Percentiles rank a stretch among this genome's conserved stretches.
Conservation (phyloP, 805 yeast species). For the Cyberlindnera amylophila region DNA sequence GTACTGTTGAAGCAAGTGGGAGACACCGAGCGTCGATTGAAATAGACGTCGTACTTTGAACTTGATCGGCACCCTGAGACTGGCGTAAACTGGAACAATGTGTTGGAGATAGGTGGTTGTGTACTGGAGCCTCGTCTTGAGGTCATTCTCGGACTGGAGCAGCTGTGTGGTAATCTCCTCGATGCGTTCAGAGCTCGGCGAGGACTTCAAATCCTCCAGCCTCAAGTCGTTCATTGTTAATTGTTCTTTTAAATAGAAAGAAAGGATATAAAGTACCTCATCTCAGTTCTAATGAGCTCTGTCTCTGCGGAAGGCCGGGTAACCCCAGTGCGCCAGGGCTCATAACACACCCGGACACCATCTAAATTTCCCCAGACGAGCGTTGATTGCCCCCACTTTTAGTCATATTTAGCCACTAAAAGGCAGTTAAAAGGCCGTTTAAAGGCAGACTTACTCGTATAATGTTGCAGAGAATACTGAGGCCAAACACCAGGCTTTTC, state of each 20-base stretch:
- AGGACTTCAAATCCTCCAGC: constrained; percentile 8
- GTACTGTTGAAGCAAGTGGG: constrained; percentile 20
- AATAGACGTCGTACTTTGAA: constrained; percentile 19
- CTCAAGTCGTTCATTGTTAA: too few species aligned
- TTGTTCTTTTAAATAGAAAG: too few species aligned
- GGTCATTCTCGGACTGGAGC: constrained; percentile 5
- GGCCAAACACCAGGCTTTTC: background rate
- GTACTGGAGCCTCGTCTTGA: constrained; percentile 14
- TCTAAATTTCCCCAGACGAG: too few species aligned
- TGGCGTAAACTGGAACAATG: constrained; percentile 24
- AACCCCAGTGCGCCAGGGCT: too few species aligned
- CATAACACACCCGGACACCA: too few species aligned
- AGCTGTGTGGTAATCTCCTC: constrained; percentile 12
- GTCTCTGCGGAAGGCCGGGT: too few species aligned
- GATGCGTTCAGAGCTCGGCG: constrained; percentile 15
- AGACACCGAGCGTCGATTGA: constrained; percentile 16
- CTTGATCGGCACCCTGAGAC: constrained; percentile 13
- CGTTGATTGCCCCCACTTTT: too few species aligned
- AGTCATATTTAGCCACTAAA: too few species aligned
- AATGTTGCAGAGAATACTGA: background rate
- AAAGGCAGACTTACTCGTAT: too few species aligned
- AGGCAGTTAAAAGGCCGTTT: too few species aligned
- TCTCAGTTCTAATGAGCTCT: too few species aligned
- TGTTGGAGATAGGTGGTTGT: constrained; percentile 18
- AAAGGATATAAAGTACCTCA: too few species aligned